Base-by-base conservation (phyloP, 306 rosid species). In the Begonia fuchsioides region DNA sequence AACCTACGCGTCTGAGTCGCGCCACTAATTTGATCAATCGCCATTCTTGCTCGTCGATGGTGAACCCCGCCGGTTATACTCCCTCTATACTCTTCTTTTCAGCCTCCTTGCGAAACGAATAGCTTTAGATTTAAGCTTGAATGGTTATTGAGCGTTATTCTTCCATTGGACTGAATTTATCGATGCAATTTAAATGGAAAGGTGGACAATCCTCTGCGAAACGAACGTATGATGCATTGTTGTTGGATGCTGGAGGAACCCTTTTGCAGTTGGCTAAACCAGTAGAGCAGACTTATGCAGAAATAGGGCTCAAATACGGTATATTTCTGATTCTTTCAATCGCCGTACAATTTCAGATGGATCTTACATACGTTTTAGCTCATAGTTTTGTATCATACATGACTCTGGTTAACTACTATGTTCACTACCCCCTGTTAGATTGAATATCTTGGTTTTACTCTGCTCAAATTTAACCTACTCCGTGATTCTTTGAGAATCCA, bases 161-260 rank as follows among this genome's bases (percentile, higher is more conserved):
- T 26, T 26, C 35, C 35, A 9, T n/a, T 12, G 8, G 39, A 6
- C 11, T 13, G 50, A 11, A 39, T 17, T 17, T 15, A 2, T 50
- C 4, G 9, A 3, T 40, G 9, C 18, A 43, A 35, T 44, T 55
- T 56, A 3, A 49, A 15, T 47, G 44, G 40, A 13, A 55, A 66
- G 75, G 20, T 64, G 62, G 65, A 49, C 60, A 66, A 39, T 51
- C 67, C 43, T 49, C 56, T 11, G 1, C 40, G 32, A 48, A 47
- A 39, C 72, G 60, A 47, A 65, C 67, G 17, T 90, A 80, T 44
- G 97, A 84, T 56, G 94, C 82, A 44, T 68, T 90, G 70, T 50
- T 90, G 45, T 69, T 90, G 68, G 97, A 90, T 67, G 95, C 98
- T 49, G 95, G 98, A 53, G 97, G 98, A 43, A 90, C 98, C 13